These are phyloP conservation scores for Annona cherimola DNA, from an alignment of 164 flowering plant genomes.

Conservation along the genomic window DNA sequence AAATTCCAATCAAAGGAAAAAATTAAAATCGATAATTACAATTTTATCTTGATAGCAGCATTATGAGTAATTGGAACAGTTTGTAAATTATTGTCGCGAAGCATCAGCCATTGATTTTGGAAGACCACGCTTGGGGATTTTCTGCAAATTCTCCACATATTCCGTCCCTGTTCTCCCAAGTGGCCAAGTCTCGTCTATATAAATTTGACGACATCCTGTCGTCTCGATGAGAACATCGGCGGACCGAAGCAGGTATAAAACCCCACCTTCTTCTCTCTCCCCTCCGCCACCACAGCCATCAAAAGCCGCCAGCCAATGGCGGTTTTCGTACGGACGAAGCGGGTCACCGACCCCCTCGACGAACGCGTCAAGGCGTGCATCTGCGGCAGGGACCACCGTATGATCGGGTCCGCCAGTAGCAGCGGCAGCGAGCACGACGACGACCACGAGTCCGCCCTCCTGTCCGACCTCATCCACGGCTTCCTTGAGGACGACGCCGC, in stretches of 20 bases:
- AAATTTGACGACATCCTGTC: background rate
- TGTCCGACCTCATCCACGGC: conserved; percentile 55
- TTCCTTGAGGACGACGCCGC: conserved; percentile 35
- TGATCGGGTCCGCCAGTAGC: conserved; percentile 29
- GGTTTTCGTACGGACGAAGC: conserved; percentile 11
- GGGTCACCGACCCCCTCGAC: conserved; percentile 54
- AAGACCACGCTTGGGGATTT: background rate
- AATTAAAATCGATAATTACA: too few species aligned
- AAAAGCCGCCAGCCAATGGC: background rate
- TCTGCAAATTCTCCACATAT: background rate
- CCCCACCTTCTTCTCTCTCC: background rate
- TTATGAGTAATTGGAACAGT: background rate
- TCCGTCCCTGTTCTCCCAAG: background rate
- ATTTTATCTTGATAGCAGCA: background rate
- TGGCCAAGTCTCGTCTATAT: background rate
- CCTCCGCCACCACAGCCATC: background rate
- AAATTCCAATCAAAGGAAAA: too few species aligned
- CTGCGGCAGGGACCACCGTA: conserved; percentile 27
- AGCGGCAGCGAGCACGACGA: conserved; percentile 74
- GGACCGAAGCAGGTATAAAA: background rate
- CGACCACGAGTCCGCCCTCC: conserved; percentile 34
- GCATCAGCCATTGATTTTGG: background rate
- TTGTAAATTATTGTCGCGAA: background rate
- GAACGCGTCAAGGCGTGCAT: conserved; percentile 48
- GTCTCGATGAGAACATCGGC: background rate